These are phyloP conservation scores for Cornus kousa DNA, from an alignment of 148 eudicot species.

Conservation along the genomic window DNA sequence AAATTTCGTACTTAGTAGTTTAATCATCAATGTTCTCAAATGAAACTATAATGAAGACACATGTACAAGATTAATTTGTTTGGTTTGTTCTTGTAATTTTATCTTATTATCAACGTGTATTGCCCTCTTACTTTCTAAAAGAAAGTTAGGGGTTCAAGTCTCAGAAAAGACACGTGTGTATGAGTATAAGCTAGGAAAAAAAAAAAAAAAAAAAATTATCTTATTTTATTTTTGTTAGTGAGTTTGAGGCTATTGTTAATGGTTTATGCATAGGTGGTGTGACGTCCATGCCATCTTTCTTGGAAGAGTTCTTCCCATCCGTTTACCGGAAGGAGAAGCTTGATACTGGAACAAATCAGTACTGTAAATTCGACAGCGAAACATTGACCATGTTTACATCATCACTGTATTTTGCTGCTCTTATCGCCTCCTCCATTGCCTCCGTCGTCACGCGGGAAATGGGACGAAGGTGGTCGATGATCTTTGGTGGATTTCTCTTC, in stretches of 20 bases:
- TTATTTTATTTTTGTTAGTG: background rate
- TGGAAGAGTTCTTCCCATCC: conserved; percentile 37
- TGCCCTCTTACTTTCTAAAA: too few species aligned
- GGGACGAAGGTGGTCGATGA: conserved; percentile 37
- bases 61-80: too few species aligned
- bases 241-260: background rate
- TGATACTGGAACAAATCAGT: conserved; percentile 18
- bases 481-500: conserved; percentile 34
- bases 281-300: conserved; percentile 43
- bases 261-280: conserved; percentile 36
- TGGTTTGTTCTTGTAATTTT: too few species aligned
- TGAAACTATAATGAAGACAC: too few species aligned
- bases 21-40: too few species aligned
- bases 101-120: too few species aligned
- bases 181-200: too few species aligned
- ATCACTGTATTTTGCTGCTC: conserved; percentile 44
- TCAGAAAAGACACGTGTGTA: too few species aligned
- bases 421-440: conserved; percentile 29
- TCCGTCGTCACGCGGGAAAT: conserved; percentile 22
- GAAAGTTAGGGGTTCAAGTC: too few species aligned
- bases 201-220: too few species aligned
- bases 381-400: conserved; percentile 39
- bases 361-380: conserved; percentile 36
- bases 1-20: too few species aligned
- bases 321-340: conserved; percentile 27